Evolutionary conservation across 768 basidiomycete genomes (phyloP), one percentile per base, ranked within the genome.

Genomic region (Mrakia blollopis): DNA sequence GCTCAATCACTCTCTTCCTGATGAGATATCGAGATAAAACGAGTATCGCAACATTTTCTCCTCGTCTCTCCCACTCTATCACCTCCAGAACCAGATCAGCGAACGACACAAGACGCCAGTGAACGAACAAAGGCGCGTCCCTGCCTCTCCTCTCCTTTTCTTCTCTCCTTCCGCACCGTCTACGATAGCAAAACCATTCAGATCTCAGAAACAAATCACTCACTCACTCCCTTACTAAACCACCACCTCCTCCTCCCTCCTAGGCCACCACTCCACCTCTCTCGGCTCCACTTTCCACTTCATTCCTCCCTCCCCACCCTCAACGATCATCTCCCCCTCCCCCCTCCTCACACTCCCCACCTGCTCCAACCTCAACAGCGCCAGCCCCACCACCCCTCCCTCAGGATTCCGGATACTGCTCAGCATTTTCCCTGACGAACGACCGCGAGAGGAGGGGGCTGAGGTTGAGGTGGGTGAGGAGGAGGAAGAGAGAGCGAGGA

Each of bases 301-400:
- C 25, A 16, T 10, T 6, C 13, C 54, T 2, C 68, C 65, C 37
- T 67, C 39, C 16, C 23, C 65, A n/a, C 23, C 50, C 23, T 70
- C 61, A 47, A 77, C 70, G 32, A 3, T 54, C 76, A 77, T 73
- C 41, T 57, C 52, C 16, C 72, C 76, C 28, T 77, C 72, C 16
- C 76, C 76, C 25, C 81, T 80, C 79, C 80, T 82, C 4, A 80
- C 77, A 60, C 86, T 87, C 21, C 88, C 86, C 1, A 89, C 87
- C 79, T 93, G 91, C 81, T 95, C 93, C 13, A 93, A 83, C 3
- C 94, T 88, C 63, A 97, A 83, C 41, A 96, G 85, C 1, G 91
- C 94, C 5, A 97, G 86, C 0, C 92, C 94, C 25, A 91, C 84
- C 2, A 89, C 85, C 23, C 85, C 57, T 63, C 74, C 18, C 80